Conservation (phyloP, 2,329 filamentous ascomycete genomes). For the Colletotrichum spaethianum region DNA sequence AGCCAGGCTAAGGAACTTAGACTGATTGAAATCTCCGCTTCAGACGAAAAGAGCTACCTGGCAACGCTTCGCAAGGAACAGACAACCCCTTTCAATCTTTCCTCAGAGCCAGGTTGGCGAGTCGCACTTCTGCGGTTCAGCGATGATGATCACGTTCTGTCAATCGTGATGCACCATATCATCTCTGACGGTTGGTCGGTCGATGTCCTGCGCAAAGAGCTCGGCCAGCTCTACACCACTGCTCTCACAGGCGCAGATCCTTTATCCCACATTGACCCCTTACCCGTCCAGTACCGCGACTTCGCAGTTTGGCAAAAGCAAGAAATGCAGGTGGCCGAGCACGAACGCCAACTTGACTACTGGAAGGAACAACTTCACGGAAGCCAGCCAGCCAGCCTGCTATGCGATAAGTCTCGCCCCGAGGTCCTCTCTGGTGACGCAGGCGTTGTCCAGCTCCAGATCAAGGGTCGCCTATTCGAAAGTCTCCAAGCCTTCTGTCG, state of each 20-base stretch:
- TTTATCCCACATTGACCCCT: conserved; percentile 29
- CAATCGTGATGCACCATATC: conserved; percentile 49
- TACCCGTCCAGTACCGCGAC: conserved; percentile 47
- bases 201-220: conserved; percentile 44
- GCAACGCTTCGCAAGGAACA: conserved; percentile 42
- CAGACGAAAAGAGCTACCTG: too few species aligned
- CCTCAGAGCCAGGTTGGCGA: conserved; percentile 44
- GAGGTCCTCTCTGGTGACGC: conserved; percentile 12
- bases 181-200: conserved; percentile 50
- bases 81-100: conserved; percentile 44
- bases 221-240: conserved; percentile 43
- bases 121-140: conserved; percentile 35
- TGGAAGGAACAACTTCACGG: conserved; percentile 43
- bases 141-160: conserved; percentile 43
- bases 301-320: conserved; percentile 45
- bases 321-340: conserved; percentile 31
- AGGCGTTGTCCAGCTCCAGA: conserved; percentile 24
- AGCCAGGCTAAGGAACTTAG: conserved; percentile 3
- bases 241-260: conserved; percentile 37
- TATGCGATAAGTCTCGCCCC: conserved; percentile 18
- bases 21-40: not conserved
- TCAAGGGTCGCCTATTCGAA: conserved; percentile 27
- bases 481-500: conserved; percentile 36
- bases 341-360: conserved; percentile 44
- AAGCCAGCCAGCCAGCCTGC: conserved; percentile 23